Conservation (phyloP, 108 stramenopile genomes). For the Asterionellopsis glacialis region DNA sequence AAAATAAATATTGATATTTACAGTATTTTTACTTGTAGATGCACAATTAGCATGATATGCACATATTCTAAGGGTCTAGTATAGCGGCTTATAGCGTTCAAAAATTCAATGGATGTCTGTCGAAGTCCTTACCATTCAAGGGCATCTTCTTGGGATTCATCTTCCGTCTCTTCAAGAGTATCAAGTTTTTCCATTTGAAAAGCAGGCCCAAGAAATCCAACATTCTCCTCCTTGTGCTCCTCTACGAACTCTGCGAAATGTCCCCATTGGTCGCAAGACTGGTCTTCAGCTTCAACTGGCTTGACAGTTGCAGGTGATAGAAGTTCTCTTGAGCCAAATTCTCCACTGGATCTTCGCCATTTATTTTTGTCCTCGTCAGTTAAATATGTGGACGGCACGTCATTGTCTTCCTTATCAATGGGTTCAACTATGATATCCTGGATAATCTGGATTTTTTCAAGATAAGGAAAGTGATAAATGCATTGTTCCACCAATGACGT, state of each 20-base stretch:
- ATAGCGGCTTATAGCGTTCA: too few species aligned
- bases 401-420: conserved; percentile 1
- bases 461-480: neutral
- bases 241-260: conserved; percentile 1
- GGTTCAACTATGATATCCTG: neutral
- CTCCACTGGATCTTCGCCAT: neutral
- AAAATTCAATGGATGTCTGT: too few species aligned
- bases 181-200: too few species aligned
- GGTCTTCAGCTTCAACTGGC: neutral
- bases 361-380: conserved; percentile 5
- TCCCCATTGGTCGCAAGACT: neutral
- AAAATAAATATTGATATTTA: too few species aligned
- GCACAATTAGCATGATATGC: too few species aligned
- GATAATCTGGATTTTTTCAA: neutral
- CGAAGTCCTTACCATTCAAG: conserved; percentile 1
- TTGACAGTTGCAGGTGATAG: neutral
- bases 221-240: neutral
- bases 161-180: too few species aligned
- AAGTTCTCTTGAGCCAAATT: neutral
- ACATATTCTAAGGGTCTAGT: too few species aligned
- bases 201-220: neutral
- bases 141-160: too few species aligned
- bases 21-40: too few species aligned
- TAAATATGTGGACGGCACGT: conserved; percentile 2
- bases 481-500: too few species aligned